Evolutionary conservation across 768 basidiomycete species (phyloP).

Genomic region (Suillus subaureus): DNA sequence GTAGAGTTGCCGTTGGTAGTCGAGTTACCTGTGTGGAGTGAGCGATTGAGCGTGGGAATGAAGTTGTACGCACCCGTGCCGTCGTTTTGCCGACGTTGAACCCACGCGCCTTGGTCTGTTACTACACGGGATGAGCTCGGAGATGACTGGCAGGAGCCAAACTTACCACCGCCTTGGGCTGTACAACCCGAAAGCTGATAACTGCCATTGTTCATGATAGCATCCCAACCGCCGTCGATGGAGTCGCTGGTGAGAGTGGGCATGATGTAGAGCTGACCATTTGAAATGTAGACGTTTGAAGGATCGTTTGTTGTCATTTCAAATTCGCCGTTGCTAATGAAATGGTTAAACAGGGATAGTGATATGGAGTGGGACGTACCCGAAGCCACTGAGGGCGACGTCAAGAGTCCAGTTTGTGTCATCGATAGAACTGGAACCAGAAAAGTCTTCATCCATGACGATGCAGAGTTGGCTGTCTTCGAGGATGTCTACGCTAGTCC

Average conservation of each 20-base stretch:
- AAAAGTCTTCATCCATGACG: conserved; percentile 54
- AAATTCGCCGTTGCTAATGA: conserved; percentile 50
- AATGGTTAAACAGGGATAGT: conserved; percentile 8
- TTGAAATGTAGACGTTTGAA: conserved; percentile 46
- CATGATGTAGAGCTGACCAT: conserved; percentile 58
- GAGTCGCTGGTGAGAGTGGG: conserved; percentile 58
- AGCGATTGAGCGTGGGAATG: neutral
- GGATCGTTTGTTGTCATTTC: conserved; percentile 50
- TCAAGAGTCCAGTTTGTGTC: conserved; percentile 48
- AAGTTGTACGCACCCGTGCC: conserved; percentile 29
- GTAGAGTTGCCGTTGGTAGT: conserved; percentile 5
- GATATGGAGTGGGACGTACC: conserved; percentile 26
- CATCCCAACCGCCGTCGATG: conserved; percentile 36
- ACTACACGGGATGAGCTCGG: conserved; percentile 9
- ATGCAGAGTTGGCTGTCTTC: conserved; percentile 39
- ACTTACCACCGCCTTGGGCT: conserved; percentile 13
- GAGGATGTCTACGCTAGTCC: conserved; percentile 40
- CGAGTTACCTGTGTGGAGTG: neutral
- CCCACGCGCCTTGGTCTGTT: conserved; percentile 28
- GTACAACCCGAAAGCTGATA: conserved; percentile 43
- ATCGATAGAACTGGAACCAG: conserved; percentile 40
- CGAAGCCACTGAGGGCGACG: conserved; percentile 57
- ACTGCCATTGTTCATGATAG: conserved; percentile 42
- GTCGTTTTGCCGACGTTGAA: conserved; percentile 21
- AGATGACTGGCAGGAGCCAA: neutral